Conservation (phyloP, 2,329 filamentous ascomycete genomes). For the Aspergillus phoenicis region DNA sequence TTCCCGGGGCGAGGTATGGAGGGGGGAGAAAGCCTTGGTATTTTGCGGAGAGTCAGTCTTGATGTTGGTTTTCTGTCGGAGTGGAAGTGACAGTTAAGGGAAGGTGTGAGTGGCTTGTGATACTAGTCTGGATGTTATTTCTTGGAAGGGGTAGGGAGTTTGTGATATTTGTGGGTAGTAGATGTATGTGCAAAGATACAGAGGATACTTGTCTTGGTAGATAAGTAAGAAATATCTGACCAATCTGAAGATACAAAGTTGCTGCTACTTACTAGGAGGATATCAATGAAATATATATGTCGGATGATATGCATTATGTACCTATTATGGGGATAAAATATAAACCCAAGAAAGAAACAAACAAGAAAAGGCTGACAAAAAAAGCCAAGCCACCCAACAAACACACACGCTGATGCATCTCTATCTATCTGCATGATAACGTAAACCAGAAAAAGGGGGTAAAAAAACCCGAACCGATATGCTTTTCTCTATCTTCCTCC, state of each 20-base stretch:
- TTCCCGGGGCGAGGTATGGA: slow-evolving; percentile 36
- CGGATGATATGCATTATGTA: not conserved
- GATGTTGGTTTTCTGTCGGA: no score
- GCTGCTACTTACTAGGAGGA: not conserved
- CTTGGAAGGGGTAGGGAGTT: no score
- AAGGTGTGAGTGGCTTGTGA: no score
- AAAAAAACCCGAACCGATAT: not conserved
- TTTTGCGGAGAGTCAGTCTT: slow-evolving; percentile 17
- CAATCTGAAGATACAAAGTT: no score
- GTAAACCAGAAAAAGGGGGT: not conserved
- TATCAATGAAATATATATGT: not conserved
- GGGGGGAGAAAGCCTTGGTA: slow-evolving; percentile 28
- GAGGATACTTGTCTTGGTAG: no score
- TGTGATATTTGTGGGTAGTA: no score
- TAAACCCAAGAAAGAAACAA: not conserved
- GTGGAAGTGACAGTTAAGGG: no score
- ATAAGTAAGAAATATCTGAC: no score
- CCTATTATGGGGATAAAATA: not conserved
- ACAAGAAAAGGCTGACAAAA: not conserved
- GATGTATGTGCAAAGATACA: no score
- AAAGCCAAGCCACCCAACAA: not conserved
- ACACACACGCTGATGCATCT: slow-evolving; percentile 9
- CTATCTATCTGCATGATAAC: not conserved
- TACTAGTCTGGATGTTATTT: no score
- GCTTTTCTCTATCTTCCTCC: not conserved